Conservation (phyloP, 306 rosid genomes). For the Quercus parvula region DNA sequence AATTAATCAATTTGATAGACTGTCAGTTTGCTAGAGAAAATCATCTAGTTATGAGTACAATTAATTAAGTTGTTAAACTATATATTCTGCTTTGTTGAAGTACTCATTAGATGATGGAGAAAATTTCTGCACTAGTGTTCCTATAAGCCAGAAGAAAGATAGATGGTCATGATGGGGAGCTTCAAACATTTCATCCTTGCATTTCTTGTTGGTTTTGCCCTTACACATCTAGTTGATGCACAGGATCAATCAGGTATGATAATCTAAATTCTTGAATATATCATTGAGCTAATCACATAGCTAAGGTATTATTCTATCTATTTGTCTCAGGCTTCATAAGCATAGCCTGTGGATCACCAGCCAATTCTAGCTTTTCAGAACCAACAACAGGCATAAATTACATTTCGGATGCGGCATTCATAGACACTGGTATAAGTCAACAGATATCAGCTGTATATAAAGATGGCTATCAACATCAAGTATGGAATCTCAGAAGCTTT, state of each 20-base stretch:
- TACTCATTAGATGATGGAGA: neutral
- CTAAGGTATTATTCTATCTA: neutral
- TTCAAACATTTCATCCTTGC: neutral
- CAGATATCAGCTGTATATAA: neutral
- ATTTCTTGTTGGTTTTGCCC: neutral
- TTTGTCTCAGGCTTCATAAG: conserved; percentile 45
- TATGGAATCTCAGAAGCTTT: conserved; percentile 35
- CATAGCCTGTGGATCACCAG: conserved; percentile 36
- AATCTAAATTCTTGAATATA: too few species aligned
- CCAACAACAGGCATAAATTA: conserved; percentile 15
- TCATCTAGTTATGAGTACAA: neutral
- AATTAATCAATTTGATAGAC: neutral
- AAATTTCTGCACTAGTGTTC: neutral
- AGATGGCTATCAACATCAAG: conserved; percentile 14
- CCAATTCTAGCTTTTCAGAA: conserved; percentile 7
- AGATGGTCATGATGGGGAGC: conserved; percentile 19
- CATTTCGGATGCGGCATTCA: conserved; percentile 20
- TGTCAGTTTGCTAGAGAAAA: neutral
- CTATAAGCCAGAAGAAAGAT: neutral
- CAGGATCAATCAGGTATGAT: too few species aligned
- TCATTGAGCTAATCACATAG: too few species aligned
- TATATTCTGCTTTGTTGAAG: neutral
- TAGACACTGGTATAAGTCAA: conserved; percentile 14
- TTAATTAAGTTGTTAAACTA: neutral
- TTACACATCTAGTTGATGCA: neutral